Percentiles rank a stretch among this genome's conserved stretches.
Conservation (phyloP, 192 early-diverging fungal genomes). For the Backusella parvicylindrica region DNA sequence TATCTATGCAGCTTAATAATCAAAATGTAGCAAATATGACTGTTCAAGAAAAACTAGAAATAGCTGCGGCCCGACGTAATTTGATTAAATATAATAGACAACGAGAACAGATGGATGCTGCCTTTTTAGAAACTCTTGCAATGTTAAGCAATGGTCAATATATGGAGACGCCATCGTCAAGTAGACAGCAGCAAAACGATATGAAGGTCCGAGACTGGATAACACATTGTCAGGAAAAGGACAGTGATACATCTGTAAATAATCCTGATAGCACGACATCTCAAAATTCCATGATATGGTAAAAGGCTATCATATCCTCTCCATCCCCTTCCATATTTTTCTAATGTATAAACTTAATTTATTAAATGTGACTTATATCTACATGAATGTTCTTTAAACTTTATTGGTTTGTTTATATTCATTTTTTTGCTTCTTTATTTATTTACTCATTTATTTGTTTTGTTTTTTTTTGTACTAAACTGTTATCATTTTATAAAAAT, state of each 20-base stretch:
- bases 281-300: neutral
- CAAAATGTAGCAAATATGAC: neutral
- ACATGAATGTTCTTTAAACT: neutral
- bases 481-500: too few relatives aligned
- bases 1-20: neutral
- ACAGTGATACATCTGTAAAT: neutral
- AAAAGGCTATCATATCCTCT: neutral
- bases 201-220: neutral
- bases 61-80: constrained; percentile 3
- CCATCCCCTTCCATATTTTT: neutral
- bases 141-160: neutral
- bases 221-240: neutral
- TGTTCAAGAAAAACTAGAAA: constrained; percentile 6
- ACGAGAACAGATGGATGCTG: constrained; percentile 6
- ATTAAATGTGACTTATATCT: neutral
- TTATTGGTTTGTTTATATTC: neutral
- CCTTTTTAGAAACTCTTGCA: neutral
- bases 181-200: neutral
- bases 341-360: neutral
- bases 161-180: neutral
- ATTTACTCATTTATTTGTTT: neutral
- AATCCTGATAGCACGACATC: neutral
- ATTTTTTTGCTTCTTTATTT: neutral
- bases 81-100: neutral
- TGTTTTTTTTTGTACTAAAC: neutral